Evolutionary conservation across 202 grass and related monocot species (phyloP).

Genomic region (Eragrostis tef): DNA sequence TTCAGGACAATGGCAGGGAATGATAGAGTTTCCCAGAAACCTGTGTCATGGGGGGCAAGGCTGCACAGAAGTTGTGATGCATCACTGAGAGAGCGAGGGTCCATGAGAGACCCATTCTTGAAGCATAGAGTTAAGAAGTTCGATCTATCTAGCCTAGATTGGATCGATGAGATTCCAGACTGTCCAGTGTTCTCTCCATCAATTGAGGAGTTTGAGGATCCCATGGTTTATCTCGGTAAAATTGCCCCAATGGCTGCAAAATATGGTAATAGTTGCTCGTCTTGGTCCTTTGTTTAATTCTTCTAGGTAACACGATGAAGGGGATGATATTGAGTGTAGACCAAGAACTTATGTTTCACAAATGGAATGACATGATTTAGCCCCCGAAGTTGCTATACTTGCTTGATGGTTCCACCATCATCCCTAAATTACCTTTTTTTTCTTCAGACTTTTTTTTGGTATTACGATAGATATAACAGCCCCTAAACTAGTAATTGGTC

Average conservation of each 20-base stretch:
- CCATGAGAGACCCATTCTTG: constrained; percentile 55
- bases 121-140: constrained; percentile 74
- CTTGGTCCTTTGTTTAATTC: constrained; percentile 19
- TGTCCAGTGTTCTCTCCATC: constrained; percentile 71
- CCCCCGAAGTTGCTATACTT: background rate
- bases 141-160: constrained; percentile 63
- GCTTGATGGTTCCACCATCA: background rate
- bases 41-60: constrained; percentile 49
- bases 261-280: constrained; percentile 55
- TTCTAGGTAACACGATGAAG: constrained; percentile 22
- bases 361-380: constrained; percentile 9
- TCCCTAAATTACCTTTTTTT: background rate
- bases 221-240: constrained; percentile 65
- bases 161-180: constrained; percentile 73
- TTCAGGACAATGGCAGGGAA: constrained; percentile 53
- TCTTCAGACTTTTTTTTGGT: too few relatives aligned
- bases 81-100: constrained; percentile 47
- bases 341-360: constrained; percentile 14
- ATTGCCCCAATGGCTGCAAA: constrained; percentile 62
- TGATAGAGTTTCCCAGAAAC: constrained; percentile 51
- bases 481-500: constrained; percentile 7
- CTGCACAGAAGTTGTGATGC: constrained; percentile 45
- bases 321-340: constrained; percentile 12
- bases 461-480: background rate
- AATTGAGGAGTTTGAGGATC: constrained; percentile 69